Percentiles rank a stretch among this genome's conserved stretches.
These are phyloP conservation scores for Thelephora terrestris DNA, from an alignment of 1,284 basidiomycete species.

Conservation along the genomic window DNA sequence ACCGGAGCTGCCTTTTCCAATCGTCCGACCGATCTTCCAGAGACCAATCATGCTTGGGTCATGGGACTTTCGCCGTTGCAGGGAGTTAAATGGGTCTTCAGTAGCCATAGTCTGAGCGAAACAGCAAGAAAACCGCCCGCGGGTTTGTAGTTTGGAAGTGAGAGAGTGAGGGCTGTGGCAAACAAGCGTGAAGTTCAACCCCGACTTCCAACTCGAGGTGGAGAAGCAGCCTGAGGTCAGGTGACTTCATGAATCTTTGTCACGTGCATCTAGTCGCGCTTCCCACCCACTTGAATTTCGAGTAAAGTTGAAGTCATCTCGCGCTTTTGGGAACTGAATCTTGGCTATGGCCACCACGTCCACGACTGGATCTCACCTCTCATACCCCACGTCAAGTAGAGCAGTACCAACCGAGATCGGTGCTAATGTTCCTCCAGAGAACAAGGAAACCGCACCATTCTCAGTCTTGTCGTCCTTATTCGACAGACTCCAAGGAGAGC, in stretches of 20 bases:
- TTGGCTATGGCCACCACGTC: too few species aligned
- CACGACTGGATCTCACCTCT: too few species aligned
- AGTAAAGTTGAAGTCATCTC: not conserved
- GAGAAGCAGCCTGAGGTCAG: too few species aligned
- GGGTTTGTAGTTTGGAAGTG: not conserved
- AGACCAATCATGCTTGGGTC: constrained; percentile 80
- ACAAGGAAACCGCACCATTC: constrained; percentile 59
- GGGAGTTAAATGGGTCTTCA: not conserved
- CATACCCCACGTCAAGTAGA: too few species aligned
- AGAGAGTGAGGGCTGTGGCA: too few species aligned
- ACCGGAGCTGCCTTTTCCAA: constrained; percentile 91
- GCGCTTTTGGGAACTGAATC: too few species aligned
- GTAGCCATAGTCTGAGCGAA: not conserved
- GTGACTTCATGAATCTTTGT: too few species aligned
- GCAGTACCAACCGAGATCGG: too few species aligned
- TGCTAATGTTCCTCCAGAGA: constrained; percentile 43
- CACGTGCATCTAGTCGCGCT: too few species aligned
- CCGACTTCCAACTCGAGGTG: not conserved
- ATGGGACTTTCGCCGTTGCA: constrained; percentile 21
- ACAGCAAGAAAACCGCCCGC: not conserved
- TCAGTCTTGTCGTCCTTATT: constrained; percentile 55
- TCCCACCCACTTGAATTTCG: too few species aligned
- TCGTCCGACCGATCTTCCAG: constrained; percentile 90
- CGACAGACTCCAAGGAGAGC: constrained; percentile 55
- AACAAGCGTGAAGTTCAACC: not conserved